Conservation (phyloP, 352 stramenopile species). For the Globisporangium nodosum region DNA sequence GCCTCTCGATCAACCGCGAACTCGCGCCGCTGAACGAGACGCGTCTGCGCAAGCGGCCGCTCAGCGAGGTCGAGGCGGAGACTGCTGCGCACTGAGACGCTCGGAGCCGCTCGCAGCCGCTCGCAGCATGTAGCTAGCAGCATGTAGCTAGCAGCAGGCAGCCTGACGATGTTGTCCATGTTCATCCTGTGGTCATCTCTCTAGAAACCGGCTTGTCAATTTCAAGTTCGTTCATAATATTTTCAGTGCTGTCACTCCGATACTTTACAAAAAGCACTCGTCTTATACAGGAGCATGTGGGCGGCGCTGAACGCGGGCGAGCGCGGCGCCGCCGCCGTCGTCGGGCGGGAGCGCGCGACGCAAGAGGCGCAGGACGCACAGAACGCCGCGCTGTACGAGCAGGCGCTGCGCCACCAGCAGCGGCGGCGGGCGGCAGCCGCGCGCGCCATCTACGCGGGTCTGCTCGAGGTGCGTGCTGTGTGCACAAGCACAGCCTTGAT, state of each 20-base stretch:
- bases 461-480: slow-evolving; percentile 20
- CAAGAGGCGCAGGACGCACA: slow-evolving; percentile 69
- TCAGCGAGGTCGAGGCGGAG: slow-evolving; percentile 12
- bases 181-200: too few species aligned
- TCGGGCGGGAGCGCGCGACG: slow-evolving; percentile 28
- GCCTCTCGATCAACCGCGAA: slow-evolving; percentile 62
- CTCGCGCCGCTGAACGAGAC: slow-evolving; percentile 53
- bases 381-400: slow-evolving; percentile 51
- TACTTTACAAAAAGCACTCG: slow-evolving; percentile 19
- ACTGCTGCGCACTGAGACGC: not conserved
- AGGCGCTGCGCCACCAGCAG: slow-evolving; percentile 64
- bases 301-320: slow-evolving; percentile 50
- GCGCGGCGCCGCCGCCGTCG: slow-evolving; percentile 12
- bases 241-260: not conserved
- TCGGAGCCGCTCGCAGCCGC: too few species aligned
- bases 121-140: not conserved
- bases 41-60: slow-evolving; percentile 50
- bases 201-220: too few species aligned
- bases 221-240: not conserved
- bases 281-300: slow-evolving; percentile 27
- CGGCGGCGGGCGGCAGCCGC: slow-evolving; percentile 31
- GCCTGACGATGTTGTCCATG: too few species aligned
- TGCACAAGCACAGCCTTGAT: not conserved
- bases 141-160: too few species aligned
- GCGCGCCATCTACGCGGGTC: slow-evolving; percentile 29